phyloP scores from a whole-genome alignment of 495 filamentous ascomycete species.

The Neurospora sp. region DNA sequence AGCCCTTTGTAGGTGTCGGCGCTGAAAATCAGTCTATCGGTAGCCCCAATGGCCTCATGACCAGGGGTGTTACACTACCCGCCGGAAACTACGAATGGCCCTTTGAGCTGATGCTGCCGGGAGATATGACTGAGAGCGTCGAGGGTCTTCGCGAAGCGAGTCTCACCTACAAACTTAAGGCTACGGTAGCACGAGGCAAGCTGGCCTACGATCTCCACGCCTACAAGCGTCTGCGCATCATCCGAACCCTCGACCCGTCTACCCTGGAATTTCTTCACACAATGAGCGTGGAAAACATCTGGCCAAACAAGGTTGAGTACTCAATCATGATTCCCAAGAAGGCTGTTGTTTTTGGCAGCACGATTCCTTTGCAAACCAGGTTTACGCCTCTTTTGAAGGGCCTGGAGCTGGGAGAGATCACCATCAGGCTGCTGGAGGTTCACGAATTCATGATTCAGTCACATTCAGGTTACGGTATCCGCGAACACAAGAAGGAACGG shows the following conservation, averaged over 20 bases:
- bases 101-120: conserved; percentile 70
- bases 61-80: conserved; percentile 48
- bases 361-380: conserved; percentile 66
- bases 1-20: conserved; percentile 34
- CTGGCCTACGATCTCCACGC: conserved; percentile 71
- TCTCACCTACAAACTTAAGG: conserved; percentile 81
- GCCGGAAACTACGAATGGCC: conserved; percentile 86
- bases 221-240: conserved; percentile 72
- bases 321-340: conserved; percentile 81
- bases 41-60: conserved; percentile 5
- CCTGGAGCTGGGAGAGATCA: conserved; percentile 66
- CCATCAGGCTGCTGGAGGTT: conserved; percentile 63
- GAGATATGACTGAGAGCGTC: conserved; percentile 72
- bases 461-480: conserved; percentile 39
- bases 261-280: conserved; percentile 76
- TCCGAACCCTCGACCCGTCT: conserved; percentile 73
- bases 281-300: conserved; percentile 90
- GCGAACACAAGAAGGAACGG: conserved; percentile 51
- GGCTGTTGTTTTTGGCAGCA: conserved; percentile 82
- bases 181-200: conserved; percentile 70
- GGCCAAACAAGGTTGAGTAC: conserved; percentile 92
- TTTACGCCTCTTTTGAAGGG: conserved; percentile 82
- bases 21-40: conserved; percentile 14
- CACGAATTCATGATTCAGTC: conserved; percentile 54
- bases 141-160: conserved; percentile 75